These are phyloP conservation scores for Micractinium conductrix DNA, from an alignment of 139 green algal species.

Conservation along the genomic window DNA sequence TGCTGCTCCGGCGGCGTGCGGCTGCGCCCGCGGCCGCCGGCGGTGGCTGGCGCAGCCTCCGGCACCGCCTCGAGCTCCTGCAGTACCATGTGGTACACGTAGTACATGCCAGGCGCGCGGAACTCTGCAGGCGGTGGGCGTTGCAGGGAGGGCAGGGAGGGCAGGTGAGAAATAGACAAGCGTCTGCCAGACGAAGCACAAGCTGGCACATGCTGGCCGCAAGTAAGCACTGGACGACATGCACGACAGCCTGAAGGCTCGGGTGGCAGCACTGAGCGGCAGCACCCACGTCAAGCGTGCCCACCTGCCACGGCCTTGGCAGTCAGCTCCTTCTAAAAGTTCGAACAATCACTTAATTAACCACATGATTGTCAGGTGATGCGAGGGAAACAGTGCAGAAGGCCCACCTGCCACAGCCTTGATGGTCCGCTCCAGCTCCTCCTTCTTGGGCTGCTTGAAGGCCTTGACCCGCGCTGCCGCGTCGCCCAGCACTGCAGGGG, in stretches of 20 bases:
- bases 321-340: too few relatives aligned
- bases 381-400: not conserved
- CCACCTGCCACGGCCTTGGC: too few relatives aligned
- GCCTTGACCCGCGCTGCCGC: constrained; percentile 1
- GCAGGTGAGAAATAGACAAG: too few relatives aligned
- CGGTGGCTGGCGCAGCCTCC: not conserved
- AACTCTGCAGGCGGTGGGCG: constrained; percentile 10
- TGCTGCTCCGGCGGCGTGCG: not conserved
- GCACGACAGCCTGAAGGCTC: not conserved
- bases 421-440: constrained; percentile 21
- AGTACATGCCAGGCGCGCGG: constrained; percentile 22
- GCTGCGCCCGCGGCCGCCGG: not conserved
- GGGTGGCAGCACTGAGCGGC: not conserved
- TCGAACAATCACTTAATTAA: too few relatives aligned
- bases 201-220: too few relatives aligned
- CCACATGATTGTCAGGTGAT: too few relatives aligned
- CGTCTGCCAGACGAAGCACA: not conserved
- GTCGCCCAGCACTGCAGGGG: constrained; percentile 9
- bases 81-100: constrained; percentile 9
- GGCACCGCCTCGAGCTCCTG: constrained; percentile 16
- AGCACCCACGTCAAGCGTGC: too few relatives aligned
- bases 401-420: constrained; percentile 26
- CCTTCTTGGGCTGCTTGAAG: constrained; percentile 12
- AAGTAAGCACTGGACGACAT: not conserved
- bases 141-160: not conserved